phyloP scores from a whole-genome alignment of 495 filamentous ascomycete species.

The Aspergillus affinis region DNA sequence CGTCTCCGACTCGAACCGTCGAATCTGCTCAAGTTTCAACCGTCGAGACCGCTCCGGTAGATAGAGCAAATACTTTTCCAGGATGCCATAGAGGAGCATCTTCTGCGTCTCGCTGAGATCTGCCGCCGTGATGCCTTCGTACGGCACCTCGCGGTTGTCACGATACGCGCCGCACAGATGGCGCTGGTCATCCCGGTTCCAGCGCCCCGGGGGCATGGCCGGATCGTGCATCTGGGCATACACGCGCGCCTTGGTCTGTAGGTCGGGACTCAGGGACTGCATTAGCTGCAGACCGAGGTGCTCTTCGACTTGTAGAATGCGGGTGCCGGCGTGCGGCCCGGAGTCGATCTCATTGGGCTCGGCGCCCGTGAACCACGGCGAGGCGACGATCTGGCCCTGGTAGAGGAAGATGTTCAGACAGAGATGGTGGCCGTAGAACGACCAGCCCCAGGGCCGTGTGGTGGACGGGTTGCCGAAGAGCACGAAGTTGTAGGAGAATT shows the following conservation, averaged over 20 bases:
- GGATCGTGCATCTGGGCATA: constrained; percentile 56
- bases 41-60: constrained; percentile 53
- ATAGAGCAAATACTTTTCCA: constrained; percentile 62
- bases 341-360: constrained; percentile 73
- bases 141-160: constrained; percentile 73
- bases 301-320: constrained; percentile 67
- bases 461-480: constrained; percentile 57
- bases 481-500: constrained; percentile 72
- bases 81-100: constrained; percentile 52
- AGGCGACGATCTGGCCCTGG: constrained; percentile 58
- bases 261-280: constrained; percentile 54
- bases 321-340: constrained; percentile 58
- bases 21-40: constrained; percentile 51
- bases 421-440: constrained; percentile 76
- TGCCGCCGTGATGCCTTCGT: constrained; percentile 59
- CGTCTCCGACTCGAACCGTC: constrained; percentile 59
- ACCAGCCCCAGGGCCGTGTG: constrained; percentile 64
- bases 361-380: constrained; percentile 73
- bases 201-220: constrained; percentile 64
- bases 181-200: constrained; percentile 73
- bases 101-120: constrained; percentile 48
- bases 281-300: constrained; percentile 61
- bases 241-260: constrained; percentile 53
- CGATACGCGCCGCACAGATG: constrained; percentile 72
- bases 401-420: constrained; percentile 67